phyloP scores from a whole-genome alignment of 2,329 filamentous ascomycete genomes.

The Parastagonospora nodorum region DNA sequence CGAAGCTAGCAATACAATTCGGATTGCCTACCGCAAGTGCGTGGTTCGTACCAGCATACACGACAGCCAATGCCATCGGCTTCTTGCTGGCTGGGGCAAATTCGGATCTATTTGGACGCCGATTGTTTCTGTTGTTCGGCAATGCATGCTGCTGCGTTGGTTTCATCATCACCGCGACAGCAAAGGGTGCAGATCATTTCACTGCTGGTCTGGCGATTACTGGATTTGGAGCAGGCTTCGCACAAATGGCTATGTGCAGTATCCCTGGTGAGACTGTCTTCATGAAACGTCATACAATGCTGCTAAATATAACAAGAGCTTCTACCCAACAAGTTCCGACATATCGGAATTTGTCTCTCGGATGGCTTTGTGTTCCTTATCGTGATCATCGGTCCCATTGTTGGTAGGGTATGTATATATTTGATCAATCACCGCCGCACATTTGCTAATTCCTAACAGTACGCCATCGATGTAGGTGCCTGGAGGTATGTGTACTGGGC shows the following conservation, averaged over 20 bases:
- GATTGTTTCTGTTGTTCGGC: slow-evolving; percentile 53
- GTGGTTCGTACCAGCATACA: slow-evolving; percentile 16
- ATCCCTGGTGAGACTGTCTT: slow-evolving; percentile 45
- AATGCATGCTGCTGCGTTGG: slow-evolving; percentile 50
- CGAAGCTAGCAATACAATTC: slow-evolving; percentile 18
- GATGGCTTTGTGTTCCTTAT: slow-evolving; percentile 50
- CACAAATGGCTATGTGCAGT: slow-evolving; percentile 53
- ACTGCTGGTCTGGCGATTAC: slow-evolving; percentile 51
- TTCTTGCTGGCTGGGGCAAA: slow-evolving; percentile 46
- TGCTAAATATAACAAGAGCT: not conserved
- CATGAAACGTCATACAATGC: not conserved
- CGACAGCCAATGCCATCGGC: slow-evolving; percentile 28
- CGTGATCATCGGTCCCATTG: slow-evolving; percentile 55
- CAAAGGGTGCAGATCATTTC: slow-evolving; percentile 45
- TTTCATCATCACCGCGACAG: slow-evolving; percentile 30
- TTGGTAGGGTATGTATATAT: slow-evolving; percentile 43
- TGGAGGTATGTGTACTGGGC: slow-evolving; percentile 32
- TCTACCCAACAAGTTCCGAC: slow-evolving; percentile 11
- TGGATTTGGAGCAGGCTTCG: slow-evolving; percentile 54
- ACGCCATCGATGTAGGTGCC: slow-evolving; percentile 26
- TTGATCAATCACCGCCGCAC: not conserved
- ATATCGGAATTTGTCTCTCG: slow-evolving; percentile 37
- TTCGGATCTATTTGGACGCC: slow-evolving; percentile 56
- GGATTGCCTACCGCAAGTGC: slow-evolving; percentile 15
- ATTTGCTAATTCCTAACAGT: slow-evolving; percentile 4